A percentile compares a stretch with the other conserved stretches of the same genome.
These are phyloP conservation scores for Mrakiaceae sp. DNA, from an alignment of 1,284 basidiomycete species.

Conservation along the genomic window DNA sequence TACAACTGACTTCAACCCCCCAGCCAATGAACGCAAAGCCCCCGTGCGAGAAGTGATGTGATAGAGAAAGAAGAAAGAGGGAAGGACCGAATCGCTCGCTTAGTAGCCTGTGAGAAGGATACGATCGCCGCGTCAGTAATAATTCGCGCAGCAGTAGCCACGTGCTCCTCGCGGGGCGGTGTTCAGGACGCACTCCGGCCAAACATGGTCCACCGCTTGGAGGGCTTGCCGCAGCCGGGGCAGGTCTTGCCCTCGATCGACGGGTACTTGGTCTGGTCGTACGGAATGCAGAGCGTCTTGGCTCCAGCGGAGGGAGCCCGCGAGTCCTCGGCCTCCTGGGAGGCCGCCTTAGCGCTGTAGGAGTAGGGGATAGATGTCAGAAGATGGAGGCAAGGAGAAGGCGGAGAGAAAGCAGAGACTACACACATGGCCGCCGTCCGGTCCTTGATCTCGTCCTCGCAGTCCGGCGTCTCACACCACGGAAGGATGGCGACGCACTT, in stretches of 20 bases:
- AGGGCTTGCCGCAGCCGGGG: conserved; percentile 67
- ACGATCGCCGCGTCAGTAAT: background rate
- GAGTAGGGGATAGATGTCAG: conserved; percentile 13
- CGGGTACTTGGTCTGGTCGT: conserved; percentile 61
- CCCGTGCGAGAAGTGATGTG: background rate
- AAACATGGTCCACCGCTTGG: conserved; percentile 88
- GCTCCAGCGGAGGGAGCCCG: conserved; percentile 96
- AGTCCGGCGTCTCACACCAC: conserved; percentile 90
- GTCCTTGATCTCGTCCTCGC: conserved; percentile 98
- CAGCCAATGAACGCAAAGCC: too few species aligned
- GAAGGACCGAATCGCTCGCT: background rate
- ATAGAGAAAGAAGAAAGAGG: background rate
- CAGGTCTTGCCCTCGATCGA: conserved; percentile 73
- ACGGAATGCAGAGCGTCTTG: conserved; percentile 94
- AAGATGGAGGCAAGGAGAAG: background rate
- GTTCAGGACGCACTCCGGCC: conserved; percentile 43
- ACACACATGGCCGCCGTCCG: conserved; percentile 63
- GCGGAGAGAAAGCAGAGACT: conserved; percentile 35
- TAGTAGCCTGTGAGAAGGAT: background rate
- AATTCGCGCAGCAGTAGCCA: background rate
- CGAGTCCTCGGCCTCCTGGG: conserved; percentile 68
- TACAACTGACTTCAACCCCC: too few species aligned
- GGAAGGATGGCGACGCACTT: conserved; percentile 85
- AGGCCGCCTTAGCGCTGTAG: conserved; percentile 40
- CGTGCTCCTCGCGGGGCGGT: too few species aligned